Evolutionary conservation across 768 basidiomycete species (phyloP).

Genomic region (Ephemerocybe angulata): DNA sequence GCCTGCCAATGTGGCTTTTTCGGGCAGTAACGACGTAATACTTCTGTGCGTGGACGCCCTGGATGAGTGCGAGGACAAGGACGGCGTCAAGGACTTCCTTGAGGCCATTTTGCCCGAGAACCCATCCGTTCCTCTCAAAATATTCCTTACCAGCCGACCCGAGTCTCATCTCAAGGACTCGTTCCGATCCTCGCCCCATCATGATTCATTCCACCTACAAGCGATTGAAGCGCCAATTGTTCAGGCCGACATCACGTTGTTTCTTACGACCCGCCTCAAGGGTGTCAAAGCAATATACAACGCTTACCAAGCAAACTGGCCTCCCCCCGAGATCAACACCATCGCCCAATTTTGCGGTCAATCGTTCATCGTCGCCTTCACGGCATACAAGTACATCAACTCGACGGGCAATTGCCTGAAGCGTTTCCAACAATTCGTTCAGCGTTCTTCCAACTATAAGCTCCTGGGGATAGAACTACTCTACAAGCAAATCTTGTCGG

Average conservation of each 20-base stretch:
- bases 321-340: background rate
- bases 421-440: background rate
- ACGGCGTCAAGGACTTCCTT: constrained; percentile 15
- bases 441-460: background rate
- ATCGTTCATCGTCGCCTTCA: background rate
- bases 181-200: constrained; percentile 2
- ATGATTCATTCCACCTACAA: constrained; percentile 5
- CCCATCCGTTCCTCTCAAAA: constrained; percentile 13
- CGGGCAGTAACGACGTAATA: background rate
- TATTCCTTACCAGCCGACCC: constrained; percentile 19
- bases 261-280: background rate
- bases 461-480: background rate
- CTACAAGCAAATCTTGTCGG: background rate
- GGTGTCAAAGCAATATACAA: background rate
- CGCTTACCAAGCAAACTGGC: background rate
- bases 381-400: background rate
- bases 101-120: constrained; percentile 7
- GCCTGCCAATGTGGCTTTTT: background rate
- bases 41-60: constrained; percentile 21
- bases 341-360: background rate
- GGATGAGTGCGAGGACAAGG: constrained; percentile 14
- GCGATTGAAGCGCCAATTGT: constrained; percentile 1
- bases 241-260: constrained; percentile 2
- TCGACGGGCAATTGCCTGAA: background rate
- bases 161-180: constrained; percentile 11